Evolutionary conservation across 495 filamentous ascomycete genomes (phyloP).

Genomic region (Tuber melanosporum): DNA sequence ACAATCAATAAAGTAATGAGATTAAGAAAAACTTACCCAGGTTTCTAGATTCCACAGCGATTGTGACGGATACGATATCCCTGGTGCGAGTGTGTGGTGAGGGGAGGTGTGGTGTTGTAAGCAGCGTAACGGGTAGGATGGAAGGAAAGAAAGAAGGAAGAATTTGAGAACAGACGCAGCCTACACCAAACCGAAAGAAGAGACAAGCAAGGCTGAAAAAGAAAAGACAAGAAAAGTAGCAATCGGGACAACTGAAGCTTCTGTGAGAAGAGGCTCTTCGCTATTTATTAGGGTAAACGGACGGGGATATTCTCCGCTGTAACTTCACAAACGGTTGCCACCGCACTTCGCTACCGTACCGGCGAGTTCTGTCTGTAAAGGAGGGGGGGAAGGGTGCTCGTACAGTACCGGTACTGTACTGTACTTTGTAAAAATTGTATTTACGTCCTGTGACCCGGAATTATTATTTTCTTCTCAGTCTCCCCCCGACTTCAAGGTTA

Average conservation of each 20-base stretch:
- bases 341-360: not conserved
- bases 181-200: not conserved
- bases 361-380: not conserved
- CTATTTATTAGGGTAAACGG: not conserved
- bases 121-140: not conserved
- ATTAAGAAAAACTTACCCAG: conserved; percentile 1
- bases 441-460: not conserved
- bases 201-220: not conserved
- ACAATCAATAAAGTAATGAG: not conserved
- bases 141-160: not conserved
- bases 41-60: not conserved
- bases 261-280: not conserved
- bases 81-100: not conserved
- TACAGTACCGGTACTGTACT: not conserved
- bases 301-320: conserved; percentile 2
- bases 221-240: not conserved
- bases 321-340: not conserved
- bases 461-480: not conserved
- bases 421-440: not conserved
- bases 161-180: not conserved
- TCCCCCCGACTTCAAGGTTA: not conserved
- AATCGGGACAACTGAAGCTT: not conserved
- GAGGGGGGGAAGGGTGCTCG: not conserved
- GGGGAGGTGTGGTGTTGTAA: not conserved
- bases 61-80: not conserved